phyloP scores from a whole-genome alignment of 1,139 yeast species.

The Hyphopichia pseudoburtonii region DNA sequence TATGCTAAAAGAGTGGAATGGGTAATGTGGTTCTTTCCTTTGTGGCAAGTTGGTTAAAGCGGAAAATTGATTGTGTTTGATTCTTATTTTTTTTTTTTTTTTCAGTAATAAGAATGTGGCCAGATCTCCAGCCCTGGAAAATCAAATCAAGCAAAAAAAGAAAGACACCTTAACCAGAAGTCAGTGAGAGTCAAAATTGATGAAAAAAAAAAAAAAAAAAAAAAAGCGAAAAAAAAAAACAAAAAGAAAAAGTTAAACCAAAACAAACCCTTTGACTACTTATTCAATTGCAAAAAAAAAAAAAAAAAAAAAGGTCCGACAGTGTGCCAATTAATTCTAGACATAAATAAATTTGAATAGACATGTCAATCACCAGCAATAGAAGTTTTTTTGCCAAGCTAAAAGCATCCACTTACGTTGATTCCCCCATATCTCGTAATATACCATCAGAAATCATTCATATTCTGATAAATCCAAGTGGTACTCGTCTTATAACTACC shows the following conservation, averaged over 20 bases:
- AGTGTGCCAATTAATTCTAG: not conserved
- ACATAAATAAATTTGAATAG: not conserved
- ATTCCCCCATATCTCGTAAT: slow-evolving; percentile 28
- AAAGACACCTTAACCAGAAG: too few species aligned
- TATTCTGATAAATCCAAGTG: slow-evolving; percentile 38
- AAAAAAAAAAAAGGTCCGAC: not conserved
- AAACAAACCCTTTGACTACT: not conserved
- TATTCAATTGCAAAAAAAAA: not conserved
- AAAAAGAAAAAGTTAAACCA: not conserved
- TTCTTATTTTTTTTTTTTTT: too few species aligned
- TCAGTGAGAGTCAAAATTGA: too few species aligned
- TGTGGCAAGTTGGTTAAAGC: not conserved
- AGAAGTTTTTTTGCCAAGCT: slow-evolving; percentile 24
- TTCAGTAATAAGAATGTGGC: too few species aligned
- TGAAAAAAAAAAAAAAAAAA: too few species aligned
- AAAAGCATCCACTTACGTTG: slow-evolving; percentile 21
- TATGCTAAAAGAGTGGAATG: too few species aligned
- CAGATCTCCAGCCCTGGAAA: too few species aligned
- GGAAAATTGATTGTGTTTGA: not conserved
- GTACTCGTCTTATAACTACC: slow-evolving; percentile 44
- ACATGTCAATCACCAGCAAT: slow-evolving; percentile 7
- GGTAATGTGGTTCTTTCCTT: not conserved
- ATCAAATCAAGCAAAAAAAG: too few species aligned
- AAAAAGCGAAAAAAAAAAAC: not conserved
- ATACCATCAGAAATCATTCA: slow-evolving; percentile 31